Evolutionary conservation across 164 flowering plant genomes (phyloP).

Genomic region (Saururus chinensis): DNA sequence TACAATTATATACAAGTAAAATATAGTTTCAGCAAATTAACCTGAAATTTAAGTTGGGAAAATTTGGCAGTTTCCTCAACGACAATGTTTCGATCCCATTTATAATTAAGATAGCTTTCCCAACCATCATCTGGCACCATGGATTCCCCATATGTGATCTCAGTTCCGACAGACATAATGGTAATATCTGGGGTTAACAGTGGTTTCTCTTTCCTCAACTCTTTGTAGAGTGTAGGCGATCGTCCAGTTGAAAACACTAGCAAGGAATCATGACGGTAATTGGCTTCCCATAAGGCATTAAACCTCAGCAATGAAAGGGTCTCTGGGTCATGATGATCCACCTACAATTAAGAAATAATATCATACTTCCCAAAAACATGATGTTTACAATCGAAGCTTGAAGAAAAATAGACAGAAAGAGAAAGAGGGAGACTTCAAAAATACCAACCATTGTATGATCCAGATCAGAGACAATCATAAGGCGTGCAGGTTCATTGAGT

Average conservation of each 20-base stretch:
- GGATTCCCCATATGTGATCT: conserved; percentile 79
- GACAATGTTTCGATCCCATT: conserved; percentile 75
- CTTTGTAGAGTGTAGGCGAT: conserved; percentile 77
- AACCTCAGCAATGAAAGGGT: conserved; percentile 76
- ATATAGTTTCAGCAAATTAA: conserved; percentile 5
- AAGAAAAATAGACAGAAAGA: neutral
- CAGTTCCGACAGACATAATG: conserved; percentile 97
- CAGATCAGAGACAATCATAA: conserved; percentile 97
- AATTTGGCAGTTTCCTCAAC: conserved; percentile 70
- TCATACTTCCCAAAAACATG: neutral
- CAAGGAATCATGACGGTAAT: conserved; percentile 74
- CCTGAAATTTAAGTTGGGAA: conserved; percentile 83
- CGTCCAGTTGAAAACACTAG: conserved; percentile 95
- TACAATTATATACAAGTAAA: neutral
- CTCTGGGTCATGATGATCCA: conserved; percentile 92
- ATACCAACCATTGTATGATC: conserved; percentile 87
- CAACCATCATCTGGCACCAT: conserved; percentile 93
- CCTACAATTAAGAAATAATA: conserved; percentile 34
- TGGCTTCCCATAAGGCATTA: conserved; percentile 86
- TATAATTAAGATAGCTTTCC: conserved; percentile 61
- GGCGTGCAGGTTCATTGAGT: conserved; percentile 47
- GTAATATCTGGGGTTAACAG: conserved; percentile 94
- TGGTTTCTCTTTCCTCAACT: conserved; percentile 92
- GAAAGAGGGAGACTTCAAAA: neutral
- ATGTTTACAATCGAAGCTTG: neutral